Evolutionary conservation across 2,329 filamentous ascomycete genomes (phyloP), one percentile per base, ranked within the genome.

Genomic region (Aspergillus versicolor): DNA sequence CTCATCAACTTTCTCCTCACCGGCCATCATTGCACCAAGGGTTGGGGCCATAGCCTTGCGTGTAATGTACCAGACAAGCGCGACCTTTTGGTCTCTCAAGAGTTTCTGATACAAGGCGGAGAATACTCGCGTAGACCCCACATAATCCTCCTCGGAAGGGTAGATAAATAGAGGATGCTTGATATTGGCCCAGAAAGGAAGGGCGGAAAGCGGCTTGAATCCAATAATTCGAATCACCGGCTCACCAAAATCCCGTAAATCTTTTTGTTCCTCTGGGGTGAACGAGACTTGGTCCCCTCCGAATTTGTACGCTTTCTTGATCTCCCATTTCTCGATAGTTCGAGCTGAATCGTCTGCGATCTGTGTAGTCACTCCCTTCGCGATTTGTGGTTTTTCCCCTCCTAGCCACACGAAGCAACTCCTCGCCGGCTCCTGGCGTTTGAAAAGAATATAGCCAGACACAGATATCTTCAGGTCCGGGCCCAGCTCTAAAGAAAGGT

Each of bases 271-370:
- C 34, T 97, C 92, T 0, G 87, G 83, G 0, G 87, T 87, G 71
- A 99, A 99, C 48, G 88, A 84, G 46, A 99, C 85, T 47, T 91
- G 91, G 63, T 96, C 91, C 40, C 91, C 92, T 12, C 93, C 94
- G 69, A 97, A 97, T 67, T 94, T 97, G 80, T 94, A 99, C 0
- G 93, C 94, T 73, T 94, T 97, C 58, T 89, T 89, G 19, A 95
- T 84, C 67, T 97, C 92, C 3, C 77, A 77, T 65, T 92, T 92
- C 61, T 95, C 88, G 0, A 97, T 86, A 0, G 86, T 85, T 38
- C 87, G 83, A 2, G 88, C 84, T 17, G 87, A 92, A 64, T 95
- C 91, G 59, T 91, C 89, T 4, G 91, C 88, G 54, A 92, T 82
- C 56, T 87, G 85, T 1, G 86, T 87, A 0, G 90, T 94, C 65